Conservation (phyloP, 768 basidiomycete genomes). For the Galerina sulciceps region DNA sequence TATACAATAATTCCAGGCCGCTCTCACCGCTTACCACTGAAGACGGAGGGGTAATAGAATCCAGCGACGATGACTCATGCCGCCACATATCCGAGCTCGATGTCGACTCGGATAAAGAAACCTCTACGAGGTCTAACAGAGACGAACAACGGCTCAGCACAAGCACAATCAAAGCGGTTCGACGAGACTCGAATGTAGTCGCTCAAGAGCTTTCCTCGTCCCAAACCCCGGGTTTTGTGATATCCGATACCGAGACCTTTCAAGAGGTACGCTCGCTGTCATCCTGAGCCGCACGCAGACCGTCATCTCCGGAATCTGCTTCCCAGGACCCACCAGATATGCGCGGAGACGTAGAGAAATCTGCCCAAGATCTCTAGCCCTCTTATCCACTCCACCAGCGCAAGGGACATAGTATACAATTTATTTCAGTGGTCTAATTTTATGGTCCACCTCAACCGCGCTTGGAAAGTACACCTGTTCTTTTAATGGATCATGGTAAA, state of each 20-base stretch:
- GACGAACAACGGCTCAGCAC: neutral
- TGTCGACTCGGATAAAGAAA: neutral
- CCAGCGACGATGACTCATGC: neutral
- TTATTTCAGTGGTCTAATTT: too few relatives aligned
- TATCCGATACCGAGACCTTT: neutral
- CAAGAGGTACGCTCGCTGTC: neutral
- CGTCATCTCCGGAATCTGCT: slow-evolving; percentile 6
- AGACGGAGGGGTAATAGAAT: neutral
- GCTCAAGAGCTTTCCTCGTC: neutral
- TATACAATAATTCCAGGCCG: slow-evolving; percentile 28
- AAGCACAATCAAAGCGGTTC: neutral
- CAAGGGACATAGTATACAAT: too few relatives aligned
- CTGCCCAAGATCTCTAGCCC: too few relatives aligned
- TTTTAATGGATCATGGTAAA: too few relatives aligned
- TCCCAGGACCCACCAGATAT: slow-evolving; percentile 5
- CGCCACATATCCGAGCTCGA: neutral
- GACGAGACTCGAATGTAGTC: neutral
- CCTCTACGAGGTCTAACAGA: neutral
- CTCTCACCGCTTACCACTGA: slow-evolving; percentile 13
- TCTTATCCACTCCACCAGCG: too few relatives aligned
- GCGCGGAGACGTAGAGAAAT: neutral
- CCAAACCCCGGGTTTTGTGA: neutral
- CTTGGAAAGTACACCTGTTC: too few relatives aligned
- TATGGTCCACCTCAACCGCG: too few relatives aligned
- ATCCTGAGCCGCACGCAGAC: slow-evolving; percentile 9